Evolutionary conservation across 306 rosid species (phyloP), one percentile per base, ranked within the genome.

Genomic region (Cajanus cajan): DNA sequence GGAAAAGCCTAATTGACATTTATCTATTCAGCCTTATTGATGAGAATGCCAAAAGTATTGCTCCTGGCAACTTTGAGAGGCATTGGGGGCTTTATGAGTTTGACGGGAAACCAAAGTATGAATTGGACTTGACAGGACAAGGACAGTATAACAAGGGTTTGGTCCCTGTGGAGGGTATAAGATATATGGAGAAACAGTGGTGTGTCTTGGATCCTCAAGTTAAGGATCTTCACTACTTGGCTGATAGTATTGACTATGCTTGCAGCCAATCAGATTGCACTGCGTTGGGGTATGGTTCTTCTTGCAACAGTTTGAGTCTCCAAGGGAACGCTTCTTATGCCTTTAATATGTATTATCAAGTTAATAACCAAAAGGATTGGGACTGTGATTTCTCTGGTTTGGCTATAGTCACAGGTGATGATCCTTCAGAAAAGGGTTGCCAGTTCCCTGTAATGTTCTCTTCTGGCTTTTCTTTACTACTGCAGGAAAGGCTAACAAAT

Each of bases 51-150:
- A 91, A 93, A 52, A 90, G 93, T 64, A 79, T 87, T 64, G 89
- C 88, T 28, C 98, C 98, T 4, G 98, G 98, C 2, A 84, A 71
- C 84, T 91, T 93, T 74, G 98, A 93, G 77, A 87, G 98, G 85
- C 98, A 95, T 39, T 95, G 98, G 98, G 98, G 98, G 34, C 16
- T 95, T 13, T 91, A 89, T 12, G 97, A 93, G 87, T 95, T 80
- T 73, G 98, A 95, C 78, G 98, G 98, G 16, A 93, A 93, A 76
- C 98, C 98, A 31, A 95, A 95, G 50, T 95, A 92, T 63, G 93
- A 86, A 43, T 45, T 95, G 10, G 97, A 95, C 68, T 83, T 95
- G 8, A 40, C 75, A 2, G 96, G 98, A 33, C 41, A 22, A 1
- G 19, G 18, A 24, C 57, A 71, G 62, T 48, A 82, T 4, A 54